Conservation (phyloP, 352 stramenopile genomes). For the Phytophthora meadii region DNA sequence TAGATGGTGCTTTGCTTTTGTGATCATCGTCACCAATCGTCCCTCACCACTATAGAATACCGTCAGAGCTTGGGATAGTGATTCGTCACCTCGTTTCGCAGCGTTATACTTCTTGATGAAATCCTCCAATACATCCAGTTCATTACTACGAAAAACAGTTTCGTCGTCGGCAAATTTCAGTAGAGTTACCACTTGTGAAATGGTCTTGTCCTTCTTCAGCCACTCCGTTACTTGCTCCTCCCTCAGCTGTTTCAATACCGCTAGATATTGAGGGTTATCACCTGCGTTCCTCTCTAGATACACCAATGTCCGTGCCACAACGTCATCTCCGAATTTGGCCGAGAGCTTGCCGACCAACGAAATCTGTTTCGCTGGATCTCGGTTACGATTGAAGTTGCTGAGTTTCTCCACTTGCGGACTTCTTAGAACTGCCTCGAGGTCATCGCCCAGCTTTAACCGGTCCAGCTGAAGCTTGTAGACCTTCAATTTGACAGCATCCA, state of each 20-base stretch:
- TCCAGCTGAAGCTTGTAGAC: not conserved
- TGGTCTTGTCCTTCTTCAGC: not conserved
- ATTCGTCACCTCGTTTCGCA: not conserved
- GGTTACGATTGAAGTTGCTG: not conserved
- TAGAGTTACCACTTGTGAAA: not conserved
- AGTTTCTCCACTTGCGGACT: slow-evolving; percentile 15
- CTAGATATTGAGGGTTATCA: not conserved
- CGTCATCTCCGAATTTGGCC: not conserved
- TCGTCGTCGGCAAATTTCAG: not conserved
- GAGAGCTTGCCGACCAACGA: not conserved
- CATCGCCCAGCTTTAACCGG: not conserved
- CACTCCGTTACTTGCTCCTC: slow-evolving; percentile 1
- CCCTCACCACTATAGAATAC: not conserved
- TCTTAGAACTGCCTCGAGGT: not conserved
- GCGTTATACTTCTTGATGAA: not conserved
- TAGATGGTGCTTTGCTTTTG: not conserved
- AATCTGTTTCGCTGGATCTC: not conserved
- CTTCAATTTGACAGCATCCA: not conserved
- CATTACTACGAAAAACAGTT: not conserved
- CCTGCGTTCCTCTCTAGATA: not conserved
- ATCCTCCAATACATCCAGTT: not conserved
- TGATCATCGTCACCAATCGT: not conserved
- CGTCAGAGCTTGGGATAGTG: not conserved
- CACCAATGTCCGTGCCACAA: not conserved
- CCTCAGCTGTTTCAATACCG: not conserved